Conservation (phyloP, 306 rosid genomes). For the Herpetospermum pedunculosum region DNA sequence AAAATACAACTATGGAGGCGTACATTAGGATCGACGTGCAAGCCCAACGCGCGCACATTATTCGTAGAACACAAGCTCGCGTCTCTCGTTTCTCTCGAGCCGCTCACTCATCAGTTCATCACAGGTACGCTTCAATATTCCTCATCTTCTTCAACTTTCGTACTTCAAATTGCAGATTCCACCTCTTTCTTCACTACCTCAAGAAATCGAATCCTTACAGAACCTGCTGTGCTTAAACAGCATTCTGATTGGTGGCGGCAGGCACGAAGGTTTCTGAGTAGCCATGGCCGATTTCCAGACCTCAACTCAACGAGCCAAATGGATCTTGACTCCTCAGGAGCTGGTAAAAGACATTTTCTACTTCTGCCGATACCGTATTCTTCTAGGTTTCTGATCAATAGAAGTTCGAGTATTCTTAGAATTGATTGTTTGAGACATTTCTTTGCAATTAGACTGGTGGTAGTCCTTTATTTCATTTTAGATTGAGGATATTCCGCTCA, state of each 20-base stretch:
- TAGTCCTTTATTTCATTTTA: neutral
- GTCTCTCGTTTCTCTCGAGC: neutral
- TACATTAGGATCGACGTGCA: too few relatives aligned
- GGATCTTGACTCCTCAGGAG: constrained; percentile 70
- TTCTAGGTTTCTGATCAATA: neutral
- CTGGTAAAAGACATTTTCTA: constrained; percentile 28
- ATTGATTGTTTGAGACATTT: neutral
- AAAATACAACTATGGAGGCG: too few relatives aligned
- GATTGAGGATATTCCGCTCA: neutral
- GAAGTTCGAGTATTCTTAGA: neutral
- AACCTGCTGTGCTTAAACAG: neutral
- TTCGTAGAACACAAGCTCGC: neutral
- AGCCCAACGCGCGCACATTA: neutral
- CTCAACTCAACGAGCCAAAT: constrained; percentile 73
- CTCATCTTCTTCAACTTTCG: neutral
- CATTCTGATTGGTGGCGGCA: neutral
- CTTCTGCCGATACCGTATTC: neutral
- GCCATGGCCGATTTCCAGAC: constrained; percentile 84
- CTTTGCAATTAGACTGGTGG: neutral
- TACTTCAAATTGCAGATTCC: neutral
- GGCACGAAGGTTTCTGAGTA: constrained; percentile 21
- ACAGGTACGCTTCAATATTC: neutral
- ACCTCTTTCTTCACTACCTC: neutral
- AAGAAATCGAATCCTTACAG: neutral
- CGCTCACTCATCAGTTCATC: neutral